Evolutionary conservation across 1,284 basidiomycete species (phyloP).

Genomic region (Trichosporon coremiiforme): DNA sequence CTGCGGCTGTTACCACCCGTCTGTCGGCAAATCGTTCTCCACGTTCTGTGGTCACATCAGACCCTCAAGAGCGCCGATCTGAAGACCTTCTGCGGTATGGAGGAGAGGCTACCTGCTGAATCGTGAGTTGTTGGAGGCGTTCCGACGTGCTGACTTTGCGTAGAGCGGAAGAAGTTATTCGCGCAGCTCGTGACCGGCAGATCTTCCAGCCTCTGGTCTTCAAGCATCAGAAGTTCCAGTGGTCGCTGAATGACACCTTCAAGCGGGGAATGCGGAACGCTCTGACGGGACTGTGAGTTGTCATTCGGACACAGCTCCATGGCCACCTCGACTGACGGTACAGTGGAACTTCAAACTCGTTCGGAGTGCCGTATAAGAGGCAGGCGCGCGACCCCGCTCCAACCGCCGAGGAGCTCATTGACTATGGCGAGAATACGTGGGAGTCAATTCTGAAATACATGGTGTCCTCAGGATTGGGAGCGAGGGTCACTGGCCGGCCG

Average conservation of each 20-base stretch:
- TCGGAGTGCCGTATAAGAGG: conserved; percentile 79
- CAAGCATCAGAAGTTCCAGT: conserved; percentile 60
- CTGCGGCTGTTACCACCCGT: conserved; percentile 84
- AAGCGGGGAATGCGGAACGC: conserved; percentile 79
- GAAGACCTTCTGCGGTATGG: conserved; percentile 76
- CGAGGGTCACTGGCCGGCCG: conserved; percentile 62
- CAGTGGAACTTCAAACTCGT: conserved; percentile 86
- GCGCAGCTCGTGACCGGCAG: conserved; percentile 70
- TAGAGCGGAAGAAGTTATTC: conserved; percentile 70
- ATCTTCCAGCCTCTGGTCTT: conserved; percentile 62
- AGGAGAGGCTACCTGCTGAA: conserved; percentile 39
- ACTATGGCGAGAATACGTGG: conserved; percentile 89
- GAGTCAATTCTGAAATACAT: conserved; percentile 99
- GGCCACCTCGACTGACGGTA: conserved; percentile 20
- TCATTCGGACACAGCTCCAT: too few relatives aligned
- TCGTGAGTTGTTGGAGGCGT: conserved; percentile 32
- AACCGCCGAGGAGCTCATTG: conserved; percentile 69
- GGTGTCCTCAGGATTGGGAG: conserved; percentile 80
- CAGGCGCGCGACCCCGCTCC: conserved; percentile 54
- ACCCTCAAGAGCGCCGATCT: conserved; percentile 71
- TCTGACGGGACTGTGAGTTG: conserved; percentile 82
- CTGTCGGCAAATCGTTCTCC: conserved; percentile 88
- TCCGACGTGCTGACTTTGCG: conserved; percentile 16
- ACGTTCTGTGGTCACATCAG: conserved; percentile 85
- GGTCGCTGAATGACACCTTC: conserved; percentile 71